Base-by-base conservation (phyloP, 2,329 filamentous ascomycete genomes). In the Penicillium sp. region DNA sequence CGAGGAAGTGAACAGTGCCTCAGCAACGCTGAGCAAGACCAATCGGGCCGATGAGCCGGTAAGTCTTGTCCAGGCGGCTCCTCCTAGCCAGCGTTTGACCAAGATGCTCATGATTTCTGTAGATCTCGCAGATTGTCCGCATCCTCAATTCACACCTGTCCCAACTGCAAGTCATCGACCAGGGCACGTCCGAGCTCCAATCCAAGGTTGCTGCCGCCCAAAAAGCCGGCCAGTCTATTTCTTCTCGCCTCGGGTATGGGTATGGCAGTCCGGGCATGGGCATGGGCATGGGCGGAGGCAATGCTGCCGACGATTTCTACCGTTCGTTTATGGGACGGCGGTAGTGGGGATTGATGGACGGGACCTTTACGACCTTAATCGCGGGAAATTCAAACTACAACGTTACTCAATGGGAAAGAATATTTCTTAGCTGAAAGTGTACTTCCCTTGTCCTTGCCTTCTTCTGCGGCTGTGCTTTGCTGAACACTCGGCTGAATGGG, bases 1-100 rank as follows among this genome's bases (percentile, higher is more conserved):
- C 56, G 90, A 94, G 62, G 93, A 97, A 68, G 94, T 98, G 63
- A 98, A 98, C 63, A 81, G 84, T 54, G 91, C 94, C 47, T 93
- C 87, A n/a, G 79, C 86, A 39, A 88, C 83, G 16, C 72, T 98
- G 51, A 91, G 82, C 76, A 95, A 94, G 76, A 88, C 86, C 43
- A 84, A 79, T 68, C 94, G 94, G 68, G 80, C 87, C 18, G 87
- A 93, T 64, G 87, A 93, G 68, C 87, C 87, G 53, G 87, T 93
- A 77, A 70, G 83, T 77, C 4, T 27, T 11, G 21, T n/a, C 11
- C 11, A n/a, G 25, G 14, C 4, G 4, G 14, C 5, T 6, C 25
- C 11, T 27, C 4, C 14, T n/a, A n/a, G n/a, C n/a, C n/a, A n/a
- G 6, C 25, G 14, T 7, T 17, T 6, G 7, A 36, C 15, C 16